A percentile compares a stretch with the other conserved stretches of the same genome.
These are phyloP conservation scores for Diplodia seriata DNA, from an alignment of 2,329 filamentous ascomycete genomes.

Conservation along the genomic window DNA sequence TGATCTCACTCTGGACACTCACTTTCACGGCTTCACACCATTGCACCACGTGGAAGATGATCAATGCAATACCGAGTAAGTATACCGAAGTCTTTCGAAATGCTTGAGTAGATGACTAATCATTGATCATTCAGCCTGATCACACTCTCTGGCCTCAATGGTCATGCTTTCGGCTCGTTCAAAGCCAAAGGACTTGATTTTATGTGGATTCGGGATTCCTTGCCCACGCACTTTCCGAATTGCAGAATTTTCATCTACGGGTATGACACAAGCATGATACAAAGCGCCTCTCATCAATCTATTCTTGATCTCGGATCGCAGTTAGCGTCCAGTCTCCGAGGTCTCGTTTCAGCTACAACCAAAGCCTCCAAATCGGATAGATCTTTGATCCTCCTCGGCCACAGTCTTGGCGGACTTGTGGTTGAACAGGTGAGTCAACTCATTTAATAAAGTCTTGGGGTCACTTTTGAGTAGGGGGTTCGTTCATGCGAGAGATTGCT, in stretches of 20 bases:
- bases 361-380: not conserved
- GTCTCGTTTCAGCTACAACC: not conserved
- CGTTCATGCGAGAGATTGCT: not conserved
- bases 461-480: not conserved
- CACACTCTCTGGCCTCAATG: slow-evolving; percentile 5
- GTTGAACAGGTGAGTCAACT: slow-evolving; percentile 5
- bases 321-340: not conserved
- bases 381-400: not conserved
- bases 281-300: not conserved
- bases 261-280: not conserved
- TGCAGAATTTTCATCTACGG: slow-evolving; percentile 5
- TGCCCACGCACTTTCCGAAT: not conserved
- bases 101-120: not conserved
- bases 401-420: slow-evolving; percentile 7
- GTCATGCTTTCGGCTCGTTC: slow-evolving; percentile 18
- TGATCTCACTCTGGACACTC: not conserved
- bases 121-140: not conserved
- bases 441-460: not conserved
- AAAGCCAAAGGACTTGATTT: slow-evolving; percentile 2
- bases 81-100: not conserved
- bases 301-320: slow-evolving; percentile 7
- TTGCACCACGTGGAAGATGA: not conserved
- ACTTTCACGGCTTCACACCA: not conserved
- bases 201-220: not conserved
- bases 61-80: not conserved